Percentiles rank a stretch among this genome's conserved stretches.
Evolutionary conservation across 345 rosid species (phyloP).

Genomic region (Syzygium oleosum): DNA sequence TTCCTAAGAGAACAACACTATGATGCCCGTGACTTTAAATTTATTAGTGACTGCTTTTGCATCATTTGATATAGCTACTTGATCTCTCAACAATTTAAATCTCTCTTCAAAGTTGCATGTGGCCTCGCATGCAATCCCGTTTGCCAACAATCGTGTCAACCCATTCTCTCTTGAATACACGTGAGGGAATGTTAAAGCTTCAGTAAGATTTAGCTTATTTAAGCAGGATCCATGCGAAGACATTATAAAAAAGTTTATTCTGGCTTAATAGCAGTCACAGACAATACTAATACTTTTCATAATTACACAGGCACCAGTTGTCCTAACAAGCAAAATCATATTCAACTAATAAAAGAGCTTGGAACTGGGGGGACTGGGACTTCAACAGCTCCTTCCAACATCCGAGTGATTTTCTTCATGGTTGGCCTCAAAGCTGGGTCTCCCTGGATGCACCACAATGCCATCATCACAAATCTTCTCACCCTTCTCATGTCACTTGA

Average conservation of each 20-base stretch:
- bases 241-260: conserved; percentile 29
- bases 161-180: neutral
- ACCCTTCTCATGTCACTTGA: neutral
- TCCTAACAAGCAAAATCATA: neutral
- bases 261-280: neutral
- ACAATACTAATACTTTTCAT: neutral
- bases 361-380: neutral
- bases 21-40: neutral
- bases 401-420: conserved; percentile 1
- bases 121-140: neutral
- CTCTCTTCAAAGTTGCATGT: neutral
- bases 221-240: conserved; percentile 28
- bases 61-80: neutral
- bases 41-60: neutral
- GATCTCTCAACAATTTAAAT: neutral
- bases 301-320: neutral
- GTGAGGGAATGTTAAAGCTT: neutral
- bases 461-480: neutral
- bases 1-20: neutral
- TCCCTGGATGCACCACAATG: conserved; percentile 5
- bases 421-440: conserved; percentile 2
- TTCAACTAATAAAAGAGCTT: neutral
- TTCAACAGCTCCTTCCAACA: conserved; percentile 6
- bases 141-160: neutral
- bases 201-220: neutral